Base-by-base conservation (phyloP, 2,329 filamentous ascomycete species). In the Aspergillus alliaceus region DNA sequence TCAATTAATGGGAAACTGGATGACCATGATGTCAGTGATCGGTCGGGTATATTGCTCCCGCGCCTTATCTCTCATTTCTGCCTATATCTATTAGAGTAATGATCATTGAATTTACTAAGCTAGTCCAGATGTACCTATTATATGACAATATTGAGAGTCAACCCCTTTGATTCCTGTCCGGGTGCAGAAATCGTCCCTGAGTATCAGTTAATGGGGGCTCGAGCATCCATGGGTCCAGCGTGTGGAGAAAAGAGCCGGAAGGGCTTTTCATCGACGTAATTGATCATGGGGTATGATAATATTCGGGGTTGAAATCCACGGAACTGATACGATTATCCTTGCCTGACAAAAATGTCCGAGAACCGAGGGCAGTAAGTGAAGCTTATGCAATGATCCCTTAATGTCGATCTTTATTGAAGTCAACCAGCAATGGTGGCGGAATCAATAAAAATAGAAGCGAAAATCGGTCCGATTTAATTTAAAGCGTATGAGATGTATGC, bases 11-110 rank as follows among this genome's bases (percentile, higher is more conserved):
- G 49, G n/a, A n/a, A 54, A 48, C 18, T 49, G 12, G 59, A 51
- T 14, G 49, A 59, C 54, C 59, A 61, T 61, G 44, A 61, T 59
- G 57, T 61, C 51, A 59, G 39, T 12, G 9, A 7, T 27, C 42
- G 31, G 11, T 31, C 44, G 35, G 11, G 6, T 11, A 12, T 9
- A 39, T 20, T 18, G n/a, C n/a, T n/a, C n/a, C n/a, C n/a, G n/a
- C n/a, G n/a, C n/a, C n/a, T n/a, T n/a, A n/a, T n/a, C n/a, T n/a
- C n/a, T n/a, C n/a, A n/a, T n/a, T n/a, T n/a, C n/a, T n/a, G n/a
- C n/a, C n/a, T n/a, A n/a, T n/a, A n/a, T n/a, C n/a, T n/a, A n/a
- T n/a, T n/a, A n/a, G n/a, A n/a, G n/a, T n/a, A n/a, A n/a, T n/a
- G n/a, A n/a, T n/a, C n/a, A n/a, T n/a, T n/a, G n/a, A n/a, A n/a